A percentile compares a stretch with the other conserved stretches of the same genome.
These are phyloP conservation scores for Neurospora sp. DNA, from an alignment of 495 filamentous ascomycete genomes.

Conservation along the genomic window DNA sequence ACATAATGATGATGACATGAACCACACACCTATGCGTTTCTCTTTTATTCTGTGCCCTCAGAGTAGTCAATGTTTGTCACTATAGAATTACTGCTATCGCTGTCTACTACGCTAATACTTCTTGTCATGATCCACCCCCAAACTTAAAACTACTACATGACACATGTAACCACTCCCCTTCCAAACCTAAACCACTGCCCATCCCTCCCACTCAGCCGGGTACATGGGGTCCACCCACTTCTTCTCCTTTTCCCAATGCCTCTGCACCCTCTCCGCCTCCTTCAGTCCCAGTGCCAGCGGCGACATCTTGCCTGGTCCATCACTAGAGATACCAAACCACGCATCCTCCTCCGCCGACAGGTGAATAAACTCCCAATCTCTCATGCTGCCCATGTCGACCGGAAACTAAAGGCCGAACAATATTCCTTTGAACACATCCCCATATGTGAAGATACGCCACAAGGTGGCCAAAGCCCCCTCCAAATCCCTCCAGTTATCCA, in stretches of 20 bases:
- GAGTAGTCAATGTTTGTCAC: not conserved
- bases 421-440: not conserved
- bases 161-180: no score
- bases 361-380: not conserved
- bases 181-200: not conserved
- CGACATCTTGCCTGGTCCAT: not conserved
- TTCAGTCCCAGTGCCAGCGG: not conserved
- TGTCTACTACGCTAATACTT: not conserved
- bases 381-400: not conserved
- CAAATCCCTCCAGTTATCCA: not conserved
- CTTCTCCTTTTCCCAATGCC: not conserved
- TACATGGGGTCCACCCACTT: not conserved
- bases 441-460: not conserved
- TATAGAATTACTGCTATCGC: not conserved
- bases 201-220: not conserved
- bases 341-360: not conserved
- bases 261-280: not conserved
- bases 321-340: not conserved
- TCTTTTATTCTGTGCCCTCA: not conserved
- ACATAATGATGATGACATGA: not conserved
- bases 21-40: not conserved
- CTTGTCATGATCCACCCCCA: not conserved
- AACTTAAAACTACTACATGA: not conserved
- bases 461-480: not conserved
- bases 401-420: not conserved